phyloP scores from a whole-genome alignment of 208 protist genomes.

The Leishmania arabica region DNA sequence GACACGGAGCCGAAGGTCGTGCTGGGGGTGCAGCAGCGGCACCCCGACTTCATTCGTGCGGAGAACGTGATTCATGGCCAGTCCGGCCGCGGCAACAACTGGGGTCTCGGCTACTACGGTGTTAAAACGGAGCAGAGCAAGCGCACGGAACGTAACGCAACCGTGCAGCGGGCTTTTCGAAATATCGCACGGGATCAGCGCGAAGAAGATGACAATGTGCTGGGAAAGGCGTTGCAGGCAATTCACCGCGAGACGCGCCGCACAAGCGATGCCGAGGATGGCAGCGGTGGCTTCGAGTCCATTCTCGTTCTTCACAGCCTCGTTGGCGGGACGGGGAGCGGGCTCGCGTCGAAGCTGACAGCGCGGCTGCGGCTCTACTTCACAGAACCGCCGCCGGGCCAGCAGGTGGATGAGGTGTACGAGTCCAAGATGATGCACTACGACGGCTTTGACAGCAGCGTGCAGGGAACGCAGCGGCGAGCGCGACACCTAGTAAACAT shows the following conservation, averaged over 20 bases:
- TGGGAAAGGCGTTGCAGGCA: constrained; percentile 59
- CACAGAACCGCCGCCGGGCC: constrained; percentile 45
- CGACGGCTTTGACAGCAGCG: constrained; percentile 73
- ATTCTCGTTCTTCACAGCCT: constrained; percentile 87
- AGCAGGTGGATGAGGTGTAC: constrained; percentile 43
- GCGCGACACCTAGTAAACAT: constrained; percentile 72
- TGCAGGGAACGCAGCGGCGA: constrained; percentile 70
- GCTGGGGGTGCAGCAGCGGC: constrained; percentile 49
- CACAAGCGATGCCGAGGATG: constrained; percentile 38
- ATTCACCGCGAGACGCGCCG: constrained; percentile 81
- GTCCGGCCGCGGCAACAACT: constrained; percentile 88
- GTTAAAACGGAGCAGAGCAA: constrained; percentile 42
- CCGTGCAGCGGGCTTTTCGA: constrained; percentile 45
- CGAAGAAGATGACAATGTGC: constrained; percentile 52
- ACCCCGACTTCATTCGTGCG: constrained; percentile 51
- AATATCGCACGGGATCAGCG: constrained; percentile 72
- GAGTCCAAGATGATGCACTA: constrained; percentile 54
- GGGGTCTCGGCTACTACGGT: constrained; percentile 87
- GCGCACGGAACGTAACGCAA: constrained; percentile 45
- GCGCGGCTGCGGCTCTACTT: constrained; percentile 89
- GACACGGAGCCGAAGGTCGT: constrained; percentile 92
- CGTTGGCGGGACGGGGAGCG: constrained; percentile 84
- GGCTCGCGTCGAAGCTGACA: constrained; percentile 70
- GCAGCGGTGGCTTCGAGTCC: constrained; percentile 57
- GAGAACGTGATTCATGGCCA: constrained; percentile 83